These are phyloP conservation scores for Tolypocladium tundrense DNA, from an alignment of 2,329 filamentous ascomycete genomes.

Conservation along the genomic window DNA sequence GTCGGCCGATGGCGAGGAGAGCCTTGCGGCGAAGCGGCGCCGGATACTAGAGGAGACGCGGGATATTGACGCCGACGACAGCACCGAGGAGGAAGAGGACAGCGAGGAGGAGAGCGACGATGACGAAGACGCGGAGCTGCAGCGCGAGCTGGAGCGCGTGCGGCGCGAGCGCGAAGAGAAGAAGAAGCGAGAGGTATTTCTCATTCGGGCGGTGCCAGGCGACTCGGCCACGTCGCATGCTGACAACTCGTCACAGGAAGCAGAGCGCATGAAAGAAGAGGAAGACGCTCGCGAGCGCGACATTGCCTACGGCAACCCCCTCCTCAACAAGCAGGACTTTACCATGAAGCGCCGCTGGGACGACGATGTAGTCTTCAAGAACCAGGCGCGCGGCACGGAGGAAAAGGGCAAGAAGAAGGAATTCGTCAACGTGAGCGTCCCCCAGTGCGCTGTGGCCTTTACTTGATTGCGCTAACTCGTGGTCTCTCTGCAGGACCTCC, in stretches of 20 bases:
- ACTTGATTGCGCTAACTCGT: too few species aligned
- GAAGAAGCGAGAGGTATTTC: conserved; percentile 25
- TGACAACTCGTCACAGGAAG: conserved; percentile 43
- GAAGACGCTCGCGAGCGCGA: conserved; percentile 76
- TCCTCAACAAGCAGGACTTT: conserved; percentile 83
- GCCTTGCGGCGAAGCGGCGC: conserved; percentile 71
- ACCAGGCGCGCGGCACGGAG: conserved; percentile 90
- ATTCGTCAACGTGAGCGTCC: conserved; percentile 76
- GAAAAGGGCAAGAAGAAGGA: conserved; percentile 82
- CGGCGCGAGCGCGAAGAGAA: conserved; percentile 56
- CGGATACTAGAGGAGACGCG: conserved; percentile 80
- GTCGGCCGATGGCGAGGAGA: conserved; percentile 39
- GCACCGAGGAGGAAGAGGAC: conserved; percentile 37
- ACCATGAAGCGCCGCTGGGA: conserved; percentile 92
- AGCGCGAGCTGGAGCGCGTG: conserved; percentile 90
- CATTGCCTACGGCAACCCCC: conserved; percentile 84
- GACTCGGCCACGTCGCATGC: neutral
- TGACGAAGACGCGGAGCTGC: conserved; percentile 64
- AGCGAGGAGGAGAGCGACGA: conserved; percentile 48
- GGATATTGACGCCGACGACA: conserved; percentile 72
- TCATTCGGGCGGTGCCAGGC: neutral
- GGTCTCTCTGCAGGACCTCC: conserved; percentile 50
- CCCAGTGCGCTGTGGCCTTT: neutral
- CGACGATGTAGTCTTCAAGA: conserved; percentile 98
- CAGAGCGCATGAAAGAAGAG: conserved; percentile 68